A percentile compares a stretch with the other conserved stretches of the same genome.
Conservation (phyloP, 306 rosid species). For the Rosa persica region DNA sequence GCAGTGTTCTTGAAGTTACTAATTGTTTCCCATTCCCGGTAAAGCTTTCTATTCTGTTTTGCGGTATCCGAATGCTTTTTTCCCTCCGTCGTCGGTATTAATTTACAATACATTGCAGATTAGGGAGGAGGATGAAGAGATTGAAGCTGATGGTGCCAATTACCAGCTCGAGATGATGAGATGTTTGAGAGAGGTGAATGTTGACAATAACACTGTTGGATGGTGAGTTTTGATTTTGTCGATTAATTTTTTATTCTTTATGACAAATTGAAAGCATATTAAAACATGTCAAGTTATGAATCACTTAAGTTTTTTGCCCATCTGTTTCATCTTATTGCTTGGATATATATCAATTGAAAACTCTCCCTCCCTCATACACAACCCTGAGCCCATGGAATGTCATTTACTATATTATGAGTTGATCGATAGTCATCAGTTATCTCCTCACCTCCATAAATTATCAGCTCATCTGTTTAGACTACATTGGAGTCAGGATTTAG, state of each 20-base stretch:
- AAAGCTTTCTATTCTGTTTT: slow-evolving; percentile 5
- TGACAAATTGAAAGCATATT: neutral
- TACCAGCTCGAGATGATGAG: slow-evolving; percentile 99
- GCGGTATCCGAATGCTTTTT: too few relatives aligned
- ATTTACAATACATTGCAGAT: slow-evolving; percentile 31
- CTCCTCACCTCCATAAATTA: neutral
- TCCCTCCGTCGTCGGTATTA: neutral
- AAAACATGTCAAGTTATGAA: neutral
- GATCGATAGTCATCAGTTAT: neutral
- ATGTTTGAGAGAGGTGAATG: slow-evolving; percentile 97
- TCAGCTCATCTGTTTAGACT: too few relatives aligned
- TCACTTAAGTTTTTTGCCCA: neutral
- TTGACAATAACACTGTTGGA: slow-evolving; percentile 96
- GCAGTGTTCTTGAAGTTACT: slow-evolving; percentile 96
- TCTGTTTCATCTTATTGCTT: neutral
- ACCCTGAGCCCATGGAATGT: neutral
- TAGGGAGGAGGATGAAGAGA: slow-evolving; percentile 94
- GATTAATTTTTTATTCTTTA: neutral
- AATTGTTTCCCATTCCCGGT: slow-evolving; percentile 99
- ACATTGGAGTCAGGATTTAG: neutral
- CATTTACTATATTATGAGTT: neutral
- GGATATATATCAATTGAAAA: neutral
- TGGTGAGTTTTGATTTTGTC: slow-evolving; percentile 51
- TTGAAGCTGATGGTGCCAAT: slow-evolving; percentile 98
- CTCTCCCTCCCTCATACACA: neutral